Evolutionary conservation across 148 eudicot species (phyloP), one percentile per base, ranked within the genome.

Genomic region (Rhododendron kiyosumense): DNA sequence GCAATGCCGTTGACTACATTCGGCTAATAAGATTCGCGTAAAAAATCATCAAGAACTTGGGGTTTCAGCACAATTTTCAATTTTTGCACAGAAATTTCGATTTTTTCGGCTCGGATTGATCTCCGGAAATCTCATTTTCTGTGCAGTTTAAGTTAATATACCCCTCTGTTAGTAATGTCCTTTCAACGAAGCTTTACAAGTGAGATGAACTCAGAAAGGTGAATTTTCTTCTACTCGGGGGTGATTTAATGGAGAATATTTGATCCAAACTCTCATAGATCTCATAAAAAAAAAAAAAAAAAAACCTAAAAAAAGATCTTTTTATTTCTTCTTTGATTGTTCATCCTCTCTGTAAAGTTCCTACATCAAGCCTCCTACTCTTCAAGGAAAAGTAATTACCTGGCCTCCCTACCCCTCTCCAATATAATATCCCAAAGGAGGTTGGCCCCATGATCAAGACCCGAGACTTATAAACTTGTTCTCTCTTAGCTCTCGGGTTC

Each of bases 251-350:
- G 63, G 49, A 82, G 87, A 54, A 51, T 1, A 89, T 87, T 85
- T 85, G 86, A 85, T 87, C 81, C 83, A 71, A 71, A 57, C 82
- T 69, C 74, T 83, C 22, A 32, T n/a, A 83, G 61, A 79, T 49
- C 34, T 34, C 6, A 46, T 9, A 46, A 46, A 43, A 30, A 73
- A 46, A 46, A 46, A 43, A 30, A 73, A 26, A 30, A 73, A 82
- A 75, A 61, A 18, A 2, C 7, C 24, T 12, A 0, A 26, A 80
- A 11, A 43, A 45, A 49, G 12, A 59, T 59, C 24, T 59, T 59
- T 20, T 59, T 24, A 6, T 59, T 59, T 59, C 63, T 59, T 59
- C n/a, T 59, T 6, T 18, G 22, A 18, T 20, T 0, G n/a, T 59
- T 59, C 65, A 1, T 59, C 65, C n/a, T 59, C n/a, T 2, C 65